These are phyloP conservation scores for Aspergillus bridgeri DNA, from an alignment of 495 filamentous ascomycete genomes.

Conservation along the genomic window DNA sequence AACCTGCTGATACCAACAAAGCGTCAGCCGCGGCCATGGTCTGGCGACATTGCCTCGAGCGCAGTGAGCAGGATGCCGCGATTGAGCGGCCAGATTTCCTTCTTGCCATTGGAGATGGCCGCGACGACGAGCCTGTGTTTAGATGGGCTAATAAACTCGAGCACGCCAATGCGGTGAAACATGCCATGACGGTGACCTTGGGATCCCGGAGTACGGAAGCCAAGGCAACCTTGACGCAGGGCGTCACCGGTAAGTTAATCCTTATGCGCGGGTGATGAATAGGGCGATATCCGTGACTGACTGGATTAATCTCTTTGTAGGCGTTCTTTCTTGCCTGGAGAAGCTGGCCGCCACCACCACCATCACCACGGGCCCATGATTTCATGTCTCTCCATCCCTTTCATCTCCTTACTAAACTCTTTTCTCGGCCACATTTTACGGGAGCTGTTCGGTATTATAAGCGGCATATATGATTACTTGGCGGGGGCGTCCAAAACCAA, in stretches of 20 bases:
- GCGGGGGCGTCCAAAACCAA: neutral
- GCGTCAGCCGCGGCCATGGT: constrained; percentile 68
- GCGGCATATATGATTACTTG: neutral
- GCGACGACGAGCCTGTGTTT: constrained; percentile 90
- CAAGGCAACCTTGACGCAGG: constrained; percentile 77
- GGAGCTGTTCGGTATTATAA: neutral
- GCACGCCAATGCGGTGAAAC: constrained; percentile 49
- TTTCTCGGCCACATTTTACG: neutral
- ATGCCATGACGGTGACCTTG: constrained; percentile 78
- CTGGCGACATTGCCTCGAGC: constrained; percentile 54
- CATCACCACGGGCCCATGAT: neutral
- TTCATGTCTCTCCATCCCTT: neutral
- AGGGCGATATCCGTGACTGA: constrained; percentile 1
- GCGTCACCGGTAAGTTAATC: constrained; percentile 64
- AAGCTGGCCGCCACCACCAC: constrained; percentile 20
- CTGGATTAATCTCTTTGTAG: constrained; percentile 10
- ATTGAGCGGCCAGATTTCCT: constrained; percentile 67
- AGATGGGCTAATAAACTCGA: constrained; percentile 82
- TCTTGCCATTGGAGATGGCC: constrained; percentile 80
- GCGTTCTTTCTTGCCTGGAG: constrained; percentile 35
- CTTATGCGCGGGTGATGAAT: neutral
- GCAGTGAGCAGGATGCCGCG: constrained; percentile 26
- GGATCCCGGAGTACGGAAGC: constrained; percentile 86
- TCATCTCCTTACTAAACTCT: constrained; percentile 8
- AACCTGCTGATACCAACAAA: constrained; percentile 79